Conservation (phyloP, 768 basidiomycete genomes). For the Brasilioporus rufonigricans region DNA sequence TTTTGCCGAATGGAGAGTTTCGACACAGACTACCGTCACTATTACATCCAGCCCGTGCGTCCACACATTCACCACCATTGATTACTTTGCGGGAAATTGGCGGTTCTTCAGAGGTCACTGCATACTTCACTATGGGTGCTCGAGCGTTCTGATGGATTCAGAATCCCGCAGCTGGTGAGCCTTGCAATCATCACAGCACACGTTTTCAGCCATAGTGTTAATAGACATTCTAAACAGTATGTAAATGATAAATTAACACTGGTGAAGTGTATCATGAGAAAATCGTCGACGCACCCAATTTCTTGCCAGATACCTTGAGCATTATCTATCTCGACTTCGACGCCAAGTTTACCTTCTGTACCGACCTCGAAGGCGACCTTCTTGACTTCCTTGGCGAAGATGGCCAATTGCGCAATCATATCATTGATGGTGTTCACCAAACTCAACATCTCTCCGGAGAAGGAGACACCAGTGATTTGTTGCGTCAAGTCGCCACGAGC, state of each 20-base stretch:
- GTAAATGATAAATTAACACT: neutral
- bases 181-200: too few species aligned
- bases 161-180: too few species aligned
- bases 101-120: too few species aligned
- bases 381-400: slow-evolving; percentile 81
- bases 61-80: too few species aligned
- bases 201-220: slow-evolving; percentile 96
- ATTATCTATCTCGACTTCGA: slow-evolving; percentile 94
- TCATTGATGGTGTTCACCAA: slow-evolving; percentile 83
- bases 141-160: too few species aligned
- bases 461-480: slow-evolving; percentile 67
- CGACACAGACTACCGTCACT: too few species aligned
- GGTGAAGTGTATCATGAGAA: neutral
- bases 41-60: too few species aligned
- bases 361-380: slow-evolving; percentile 88
- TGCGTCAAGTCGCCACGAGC: slow-evolving; percentile 73
- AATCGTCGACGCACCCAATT: slow-evolving; percentile 67
- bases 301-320: slow-evolving; percentile 99
- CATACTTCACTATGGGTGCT: too few species aligned
- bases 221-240: slow-evolving; percentile 70
- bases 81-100: too few species aligned
- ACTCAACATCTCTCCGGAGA: slow-evolving; percentile 77
- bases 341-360: slow-evolving; percentile 87
- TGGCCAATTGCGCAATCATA: slow-evolving; percentile 91
- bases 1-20: too few species aligned